phyloP scores from a whole-genome alignment of 2,329 filamentous ascomycete species.

The Colletotrichum tropicale region DNA sequence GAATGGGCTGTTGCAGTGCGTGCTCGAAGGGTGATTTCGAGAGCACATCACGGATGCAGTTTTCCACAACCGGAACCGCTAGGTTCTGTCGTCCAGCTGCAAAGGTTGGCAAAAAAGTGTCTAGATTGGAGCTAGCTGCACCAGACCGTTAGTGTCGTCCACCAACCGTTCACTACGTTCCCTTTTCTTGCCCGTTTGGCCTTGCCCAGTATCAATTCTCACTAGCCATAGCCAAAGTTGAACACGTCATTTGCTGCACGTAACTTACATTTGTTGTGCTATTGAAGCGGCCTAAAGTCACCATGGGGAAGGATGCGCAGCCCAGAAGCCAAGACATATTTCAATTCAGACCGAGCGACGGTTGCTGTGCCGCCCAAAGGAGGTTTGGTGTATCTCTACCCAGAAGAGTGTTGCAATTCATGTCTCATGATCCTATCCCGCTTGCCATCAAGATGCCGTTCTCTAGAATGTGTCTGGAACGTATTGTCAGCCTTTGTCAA shows the following conservation, averaged over 20 bases:
- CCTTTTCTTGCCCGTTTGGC: neutral
- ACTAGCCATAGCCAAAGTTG: neutral
- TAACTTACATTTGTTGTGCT: neutral
- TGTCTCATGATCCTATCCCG: constrained; percentile 17
- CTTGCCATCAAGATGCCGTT: neutral
- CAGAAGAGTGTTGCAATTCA: constrained; percentile 17
- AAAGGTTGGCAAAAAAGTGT: neutral
- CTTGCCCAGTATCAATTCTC: neutral
- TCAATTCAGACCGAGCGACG: constrained; percentile 1
- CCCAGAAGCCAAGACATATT: neutral
- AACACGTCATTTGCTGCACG: neutral
- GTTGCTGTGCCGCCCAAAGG: neutral
- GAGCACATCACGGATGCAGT: neutral
- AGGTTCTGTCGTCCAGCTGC: neutral
- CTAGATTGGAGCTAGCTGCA: neutral
- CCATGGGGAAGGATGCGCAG: neutral
- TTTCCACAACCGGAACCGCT: neutral
- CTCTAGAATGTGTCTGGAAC: constrained; percentile 17
- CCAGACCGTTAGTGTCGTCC: neutral
- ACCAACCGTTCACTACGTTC: neutral
- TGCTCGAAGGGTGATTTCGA: neutral
- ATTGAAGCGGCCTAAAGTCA: neutral
- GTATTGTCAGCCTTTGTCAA: neutral
- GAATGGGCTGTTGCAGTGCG: neutral
- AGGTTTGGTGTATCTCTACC: constrained; percentile 11